phyloP scores from a whole-genome alignment of 208 protist genomes.

The Wallacemonas rigidus region DNA sequence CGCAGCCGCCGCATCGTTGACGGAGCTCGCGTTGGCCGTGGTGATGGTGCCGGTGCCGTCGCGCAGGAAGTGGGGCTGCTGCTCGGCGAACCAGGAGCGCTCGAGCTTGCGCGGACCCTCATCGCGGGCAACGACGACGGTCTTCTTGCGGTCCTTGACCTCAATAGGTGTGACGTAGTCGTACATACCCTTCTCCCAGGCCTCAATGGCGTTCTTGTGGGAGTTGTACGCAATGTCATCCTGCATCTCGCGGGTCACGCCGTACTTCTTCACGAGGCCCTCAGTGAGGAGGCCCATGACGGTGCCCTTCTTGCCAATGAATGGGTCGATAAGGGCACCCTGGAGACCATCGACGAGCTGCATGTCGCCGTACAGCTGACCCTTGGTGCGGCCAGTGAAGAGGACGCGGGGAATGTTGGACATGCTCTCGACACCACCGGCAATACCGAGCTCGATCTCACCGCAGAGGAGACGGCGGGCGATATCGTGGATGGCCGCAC shows the following conservation, averaged over 20 bases:
- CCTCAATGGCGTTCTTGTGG: slow-evolving; percentile 78
- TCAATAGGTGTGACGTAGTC: slow-evolving; percentile 92
- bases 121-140: slow-evolving; percentile 64
- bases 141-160: slow-evolving; percentile 50
- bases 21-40: slow-evolving; percentile 85
- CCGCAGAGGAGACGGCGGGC: slow-evolving; percentile 44
- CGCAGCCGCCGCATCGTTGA: slow-evolving; percentile 92
- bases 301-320: slow-evolving; percentile 56
- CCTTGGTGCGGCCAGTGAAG: slow-evolving; percentile 45
- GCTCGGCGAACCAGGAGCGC: slow-evolving; percentile 82
- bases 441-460: slow-evolving; percentile 61
- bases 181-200: slow-evolving; percentile 81
- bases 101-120: slow-evolving; percentile 88
- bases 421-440: slow-evolving; percentile 66
- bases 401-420: slow-evolving; percentile 60
- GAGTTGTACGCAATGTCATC: slow-evolving; percentile 92
- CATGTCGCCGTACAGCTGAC: slow-evolving; percentile 63
- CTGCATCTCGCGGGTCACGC: slow-evolving; percentile 88
- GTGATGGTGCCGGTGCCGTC: slow-evolving; percentile 92
- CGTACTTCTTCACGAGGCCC: slow-evolving; percentile 79
- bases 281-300: slow-evolving; percentile 81
- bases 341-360: slow-evolving; percentile 56
- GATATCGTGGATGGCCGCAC: slow-evolving; percentile 64
- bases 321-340: slow-evolving; percentile 43
- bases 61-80: slow-evolving; percentile 88